Conservation (phyloP, 257 asterid genomes). For the Solanum megistacrolobum region DNA sequence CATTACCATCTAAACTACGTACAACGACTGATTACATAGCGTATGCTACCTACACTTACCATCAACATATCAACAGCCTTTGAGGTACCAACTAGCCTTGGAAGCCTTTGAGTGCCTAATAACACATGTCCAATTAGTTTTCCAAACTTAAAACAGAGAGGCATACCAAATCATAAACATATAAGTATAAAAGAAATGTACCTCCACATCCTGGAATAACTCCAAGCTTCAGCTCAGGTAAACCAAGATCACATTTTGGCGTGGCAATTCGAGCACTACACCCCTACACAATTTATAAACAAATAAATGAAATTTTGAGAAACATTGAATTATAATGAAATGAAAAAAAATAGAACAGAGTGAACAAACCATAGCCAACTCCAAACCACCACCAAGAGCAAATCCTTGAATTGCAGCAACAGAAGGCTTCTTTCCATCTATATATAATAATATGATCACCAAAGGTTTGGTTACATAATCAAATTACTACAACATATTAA, state of each 20-base stretch:
- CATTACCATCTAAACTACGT: neutral
- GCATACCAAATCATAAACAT: neutral
- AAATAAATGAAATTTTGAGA: neutral
- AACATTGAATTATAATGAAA: neutral
- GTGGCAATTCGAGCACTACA: conserved; percentile 56
- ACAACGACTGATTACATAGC: neutral
- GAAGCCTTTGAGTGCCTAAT: conserved; percentile 61
- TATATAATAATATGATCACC: neutral
- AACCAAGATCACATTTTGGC: conserved; percentile 46
- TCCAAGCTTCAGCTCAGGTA: conserved; percentile 54
- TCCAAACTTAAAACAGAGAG: neutral
- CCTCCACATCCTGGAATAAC: conserved; percentile 64
- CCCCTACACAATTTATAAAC: conserved; percentile 21
- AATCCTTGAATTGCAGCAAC: conserved; percentile 66
- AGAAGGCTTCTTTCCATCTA: conserved; percentile 46
- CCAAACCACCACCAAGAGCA: conserved; percentile 65
- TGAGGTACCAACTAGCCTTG: conserved; percentile 54
- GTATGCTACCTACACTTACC: conserved; percentile 14
- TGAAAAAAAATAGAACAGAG: neutral
- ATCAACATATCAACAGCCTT: conserved; percentile 53
- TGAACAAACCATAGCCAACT: conserved; percentile 50
- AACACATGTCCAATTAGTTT: neutral
- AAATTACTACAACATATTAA: neutral
- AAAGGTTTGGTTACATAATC: neutral
- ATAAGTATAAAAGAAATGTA: conserved; percentile 1